Conservation (phyloP, 371 early-diverging fungal species). For the Entomophthora muscae region DNA sequence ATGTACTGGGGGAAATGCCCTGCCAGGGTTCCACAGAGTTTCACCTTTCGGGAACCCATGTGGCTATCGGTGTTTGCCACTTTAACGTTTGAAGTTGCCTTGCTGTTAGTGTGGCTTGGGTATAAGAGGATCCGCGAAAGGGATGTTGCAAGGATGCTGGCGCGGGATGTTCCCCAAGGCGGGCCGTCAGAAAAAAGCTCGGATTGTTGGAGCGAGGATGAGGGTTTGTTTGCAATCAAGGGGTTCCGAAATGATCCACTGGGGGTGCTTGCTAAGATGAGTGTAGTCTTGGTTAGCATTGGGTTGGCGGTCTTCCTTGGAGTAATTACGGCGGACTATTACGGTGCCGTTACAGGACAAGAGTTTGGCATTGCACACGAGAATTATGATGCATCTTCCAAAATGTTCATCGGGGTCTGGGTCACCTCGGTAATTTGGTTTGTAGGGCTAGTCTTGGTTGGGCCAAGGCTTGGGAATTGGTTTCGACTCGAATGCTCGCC, state of each 20-base stretch:
- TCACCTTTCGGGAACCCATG: conserved; percentile 35
- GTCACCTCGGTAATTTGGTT: conserved; percentile 25
- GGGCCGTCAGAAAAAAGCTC: not conserved
- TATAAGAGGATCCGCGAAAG: conserved; percentile 19
- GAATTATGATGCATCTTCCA: conserved; percentile 28
- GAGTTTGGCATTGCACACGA: conserved; percentile 24
- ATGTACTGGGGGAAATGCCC: conserved; percentile 21
- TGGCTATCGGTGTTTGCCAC: conserved; percentile 34
- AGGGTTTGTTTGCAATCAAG: conserved; percentile 24
- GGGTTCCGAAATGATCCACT: conserved; percentile 38
- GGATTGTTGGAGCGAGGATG: conserved; percentile 15
- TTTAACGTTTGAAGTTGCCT: conserved; percentile 14
- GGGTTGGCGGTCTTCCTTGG: conserved; percentile 42
- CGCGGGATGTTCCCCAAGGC: conserved; percentile 9
- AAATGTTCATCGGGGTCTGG: conserved; percentile 38
- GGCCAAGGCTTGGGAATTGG: conserved; percentile 30
- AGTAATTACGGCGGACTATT: conserved; percentile 49
- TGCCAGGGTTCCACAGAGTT: conserved; percentile 17
- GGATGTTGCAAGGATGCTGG: not conserved
- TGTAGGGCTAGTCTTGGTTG: conserved; percentile 21
- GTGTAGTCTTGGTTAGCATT: conserved; percentile 30
- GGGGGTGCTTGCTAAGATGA: conserved; percentile 28
- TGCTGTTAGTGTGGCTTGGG: conserved; percentile 25
- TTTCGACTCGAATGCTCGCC: conserved; percentile 35
- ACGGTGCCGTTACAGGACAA: conserved; percentile 22